These are phyloP conservation scores for Xanthoceras sorbifolium DNA, from an alignment of 345 rosid genomes.

Conservation along the genomic window DNA sequence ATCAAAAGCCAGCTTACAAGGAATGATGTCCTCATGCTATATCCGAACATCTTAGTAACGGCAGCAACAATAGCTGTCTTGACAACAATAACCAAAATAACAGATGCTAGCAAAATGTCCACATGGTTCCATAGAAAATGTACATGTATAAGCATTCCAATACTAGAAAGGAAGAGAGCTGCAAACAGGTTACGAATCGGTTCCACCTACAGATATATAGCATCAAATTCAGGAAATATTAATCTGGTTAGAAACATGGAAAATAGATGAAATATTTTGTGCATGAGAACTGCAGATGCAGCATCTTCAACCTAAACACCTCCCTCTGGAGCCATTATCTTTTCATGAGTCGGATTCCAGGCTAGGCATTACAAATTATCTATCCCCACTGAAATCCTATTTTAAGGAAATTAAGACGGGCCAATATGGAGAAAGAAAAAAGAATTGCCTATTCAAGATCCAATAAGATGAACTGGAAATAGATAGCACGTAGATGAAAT, in stretches of 20 bases:
- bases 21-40: slow-evolving; percentile 80
- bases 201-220: slow-evolving; percentile 68
- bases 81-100: slow-evolving; percentile 84
- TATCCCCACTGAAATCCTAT: neutral
- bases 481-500: neutral
- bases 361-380: neutral
- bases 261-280: neutral
- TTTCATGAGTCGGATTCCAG: neutral
- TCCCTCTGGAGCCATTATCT: neutral
- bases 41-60: slow-evolving; percentile 79
- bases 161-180: slow-evolving; percentile 96
- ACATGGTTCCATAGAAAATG: slow-evolving; percentile 98
- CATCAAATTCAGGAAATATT: neutral
- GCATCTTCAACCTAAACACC: neutral
- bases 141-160: slow-evolving; percentile 97
- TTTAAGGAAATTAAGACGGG: no score
- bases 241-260: neutral
- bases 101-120: slow-evolving; percentile 95
- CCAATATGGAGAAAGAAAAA: neutral
- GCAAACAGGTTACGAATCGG: slow-evolving; percentile 96
- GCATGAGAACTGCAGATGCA: neutral
- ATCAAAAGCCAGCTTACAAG: slow-evolving; percentile 57
- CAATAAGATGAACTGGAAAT: neutral
- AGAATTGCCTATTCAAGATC: neutral
- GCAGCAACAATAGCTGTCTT: slow-evolving; percentile 79